Conservation (phyloP, 441 rosid genomes). For the Populus hybrid region DNA sequence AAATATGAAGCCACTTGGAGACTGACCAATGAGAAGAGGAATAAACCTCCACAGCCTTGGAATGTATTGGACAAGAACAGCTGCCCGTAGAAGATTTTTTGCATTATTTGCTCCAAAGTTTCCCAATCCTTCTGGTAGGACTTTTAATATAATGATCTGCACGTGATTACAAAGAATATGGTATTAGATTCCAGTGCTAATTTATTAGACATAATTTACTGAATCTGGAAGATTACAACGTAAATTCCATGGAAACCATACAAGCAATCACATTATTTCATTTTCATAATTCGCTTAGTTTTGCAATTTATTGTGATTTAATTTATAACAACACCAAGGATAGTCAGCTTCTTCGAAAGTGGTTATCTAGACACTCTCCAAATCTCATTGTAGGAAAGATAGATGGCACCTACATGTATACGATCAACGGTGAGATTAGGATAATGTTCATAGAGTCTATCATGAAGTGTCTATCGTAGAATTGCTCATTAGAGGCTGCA, state of each 20-base stretch:
- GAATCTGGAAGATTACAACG: background rate
- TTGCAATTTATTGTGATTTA: background rate
- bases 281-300: background rate
- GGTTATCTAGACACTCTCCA: background rate
- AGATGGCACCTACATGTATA: background rate
- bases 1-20: conserved; percentile 69
- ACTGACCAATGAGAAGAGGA: conserved; percentile 70
- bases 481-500: background rate
- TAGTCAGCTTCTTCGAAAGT: background rate
- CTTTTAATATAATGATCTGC: conserved; percentile 57
- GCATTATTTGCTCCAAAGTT: conserved; percentile 59
- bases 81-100: conserved; percentile 56
- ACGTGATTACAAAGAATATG: conserved; percentile 14
- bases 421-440: background rate
- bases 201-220: background rate
- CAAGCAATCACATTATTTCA: background rate
- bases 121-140: conserved; percentile 40
- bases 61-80: conserved; percentile 65
- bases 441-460: background rate
- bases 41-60: conserved; percentile 71
- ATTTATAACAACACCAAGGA: background rate
- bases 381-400: background rate
- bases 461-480: background rate
- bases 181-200: background rate
- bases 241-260: background rate